These are phyloP conservation scores for Diaporthe caulivora DNA, from an alignment of 2,329 filamentous ascomycete genomes.

Conservation along the genomic window DNA sequence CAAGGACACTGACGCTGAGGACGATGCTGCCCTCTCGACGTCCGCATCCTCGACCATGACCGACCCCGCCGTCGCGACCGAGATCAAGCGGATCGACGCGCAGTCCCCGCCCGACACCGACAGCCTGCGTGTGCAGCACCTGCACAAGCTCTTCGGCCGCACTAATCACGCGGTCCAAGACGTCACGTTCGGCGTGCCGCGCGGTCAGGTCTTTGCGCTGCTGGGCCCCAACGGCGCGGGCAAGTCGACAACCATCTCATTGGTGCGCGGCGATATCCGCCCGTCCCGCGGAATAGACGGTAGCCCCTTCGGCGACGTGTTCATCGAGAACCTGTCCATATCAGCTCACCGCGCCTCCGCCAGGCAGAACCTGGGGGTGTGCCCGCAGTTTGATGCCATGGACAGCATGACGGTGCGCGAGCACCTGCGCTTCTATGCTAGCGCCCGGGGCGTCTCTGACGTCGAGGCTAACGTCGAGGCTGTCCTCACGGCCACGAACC, in stretches of 20 bases:
- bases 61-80: slow-evolving; percentile 74
- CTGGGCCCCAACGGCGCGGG: slow-evolving; percentile 93
- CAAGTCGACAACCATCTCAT: slow-evolving; percentile 89
- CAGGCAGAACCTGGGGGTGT: slow-evolving; percentile 86
- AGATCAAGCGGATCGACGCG: slow-evolving; percentile 72
- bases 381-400: slow-evolving; percentile 88
- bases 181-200: slow-evolving; percentile 83
- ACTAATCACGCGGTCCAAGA: slow-evolving; percentile 75
- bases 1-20: slow-evolving; percentile 33
- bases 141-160: slow-evolving; percentile 81
- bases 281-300: slow-evolving; percentile 66
- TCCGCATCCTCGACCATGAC: slow-evolving; percentile 41
- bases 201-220: slow-evolving; percentile 87
- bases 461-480: slow-evolving; percentile 82
- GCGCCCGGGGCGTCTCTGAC: slow-evolving; percentile 81
- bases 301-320: slow-evolving; percentile 71
- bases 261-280: slow-evolving; percentile 89
- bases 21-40: slow-evolving; percentile 28
- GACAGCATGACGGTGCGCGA: slow-evolving; percentile 92
- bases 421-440: slow-evolving; percentile 89
- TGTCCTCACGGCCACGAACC: slow-evolving; percentile 84
- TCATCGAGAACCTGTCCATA: slow-evolving; percentile 83
- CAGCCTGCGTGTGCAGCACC: slow-evolving; percentile 81
- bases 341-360: slow-evolving; percentile 78
- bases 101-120: slow-evolving; percentile 62